A percentile compares a stretch with the other conserved stretches of the same genome.
Evolutionary conservation across 2,329 filamentous ascomycete genomes (phyloP).

Genomic region (Aspergillus proliferans): DNA sequence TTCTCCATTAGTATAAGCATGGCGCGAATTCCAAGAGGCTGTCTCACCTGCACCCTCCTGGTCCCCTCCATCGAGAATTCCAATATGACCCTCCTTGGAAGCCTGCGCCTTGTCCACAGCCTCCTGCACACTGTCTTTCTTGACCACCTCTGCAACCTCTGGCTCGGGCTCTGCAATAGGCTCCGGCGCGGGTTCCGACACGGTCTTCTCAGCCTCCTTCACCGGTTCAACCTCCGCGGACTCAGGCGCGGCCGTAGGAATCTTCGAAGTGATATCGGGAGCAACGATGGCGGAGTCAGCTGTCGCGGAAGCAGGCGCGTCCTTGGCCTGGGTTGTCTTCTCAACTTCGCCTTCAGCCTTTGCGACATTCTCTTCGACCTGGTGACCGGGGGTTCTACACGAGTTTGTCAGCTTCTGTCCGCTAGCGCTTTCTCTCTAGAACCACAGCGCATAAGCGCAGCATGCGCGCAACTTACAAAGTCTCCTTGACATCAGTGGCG

Average conservation of each 20-base stretch:
- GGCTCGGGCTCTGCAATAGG: slow-evolving; percentile 5
- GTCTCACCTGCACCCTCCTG: slow-evolving; percentile 12
- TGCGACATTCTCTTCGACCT: slow-evolving; percentile 9
- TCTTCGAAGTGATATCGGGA: slow-evolving; percentile 11
- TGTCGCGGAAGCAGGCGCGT: slow-evolving; percentile 2
- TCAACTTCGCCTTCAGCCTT: slow-evolving; percentile 15
- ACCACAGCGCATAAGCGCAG: not conserved
- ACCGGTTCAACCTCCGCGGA: slow-evolving; percentile 1
- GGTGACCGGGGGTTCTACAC: not conserved
- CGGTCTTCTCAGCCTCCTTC: slow-evolving; percentile 8
- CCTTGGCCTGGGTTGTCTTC: slow-evolving; percentile 10
- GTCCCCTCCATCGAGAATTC: slow-evolving; percentile 10
- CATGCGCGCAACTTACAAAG: slow-evolving; percentile 24
- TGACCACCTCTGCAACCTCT: slow-evolving; percentile 6
- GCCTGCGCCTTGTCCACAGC: slow-evolving; percentile 18
- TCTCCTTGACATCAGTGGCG: slow-evolving; percentile 21
- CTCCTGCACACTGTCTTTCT: slow-evolving; percentile 10
- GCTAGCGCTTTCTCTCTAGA: not conserved
- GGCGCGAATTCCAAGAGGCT: not conserved
- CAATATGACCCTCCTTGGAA: slow-evolving; percentile 15
- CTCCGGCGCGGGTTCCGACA: slow-evolving; percentile 1
- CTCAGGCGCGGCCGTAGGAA: slow-evolving; percentile 7
- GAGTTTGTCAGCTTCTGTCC: not conserved
- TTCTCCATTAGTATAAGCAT: not conserved
- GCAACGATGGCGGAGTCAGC: not conserved